Base-by-base conservation (phyloP, 768 basidiomycete genomes). In the Suillus alpinus region DNA sequence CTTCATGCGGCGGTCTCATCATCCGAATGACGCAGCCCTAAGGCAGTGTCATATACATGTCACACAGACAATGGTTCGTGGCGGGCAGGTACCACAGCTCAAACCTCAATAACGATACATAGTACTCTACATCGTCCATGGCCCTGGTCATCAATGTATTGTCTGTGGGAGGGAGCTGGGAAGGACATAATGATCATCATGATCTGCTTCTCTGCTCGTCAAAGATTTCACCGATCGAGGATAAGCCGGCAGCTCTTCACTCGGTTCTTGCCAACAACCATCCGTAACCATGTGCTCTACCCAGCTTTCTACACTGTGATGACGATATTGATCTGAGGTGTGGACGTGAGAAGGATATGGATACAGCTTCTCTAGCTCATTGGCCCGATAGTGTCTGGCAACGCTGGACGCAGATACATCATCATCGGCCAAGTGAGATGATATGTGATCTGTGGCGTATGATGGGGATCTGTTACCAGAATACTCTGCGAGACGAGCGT, bases 161-260 rank as follows among this genome's bases (percentile, higher is more conserved):
- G 7, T 58, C 36, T 29, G 12, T 59, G 6, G 32, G 13, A 53
- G 36, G 55, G 31, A 56, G 23, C 23, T 39, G 8, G 34, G 16
- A 29, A 39, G 13, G 12, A 53, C 23, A 18, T 53, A 14, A 23
- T 12, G 29, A 50, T n/a, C 18, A 56, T 32, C 49, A 36, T 18
- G 56, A 23, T 58, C 31, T 18, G 3, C 34, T 16, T 32, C 23
- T 20, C 4, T 32, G 2, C 23, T 20, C 29, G 12, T 9, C 12
- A 23, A 29, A 7, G 23, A 56, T n/a, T 39, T 18, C 7, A 8
- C 34, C 23, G 58, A 59, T 37, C 14, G 34, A 52, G 52, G 58
- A 52, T 59, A 59, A 56, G 58, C 49, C 12, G 52, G 58, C 20
- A 57, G 18, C 23, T 56, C 46, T 37, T 57, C 58, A 55, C 52